Evolutionary conservation across 2,329 filamentous ascomycete genomes (phyloP), one percentile per base, ranked within the genome.

Genomic region (Colletotrichum paranaense): DNA sequence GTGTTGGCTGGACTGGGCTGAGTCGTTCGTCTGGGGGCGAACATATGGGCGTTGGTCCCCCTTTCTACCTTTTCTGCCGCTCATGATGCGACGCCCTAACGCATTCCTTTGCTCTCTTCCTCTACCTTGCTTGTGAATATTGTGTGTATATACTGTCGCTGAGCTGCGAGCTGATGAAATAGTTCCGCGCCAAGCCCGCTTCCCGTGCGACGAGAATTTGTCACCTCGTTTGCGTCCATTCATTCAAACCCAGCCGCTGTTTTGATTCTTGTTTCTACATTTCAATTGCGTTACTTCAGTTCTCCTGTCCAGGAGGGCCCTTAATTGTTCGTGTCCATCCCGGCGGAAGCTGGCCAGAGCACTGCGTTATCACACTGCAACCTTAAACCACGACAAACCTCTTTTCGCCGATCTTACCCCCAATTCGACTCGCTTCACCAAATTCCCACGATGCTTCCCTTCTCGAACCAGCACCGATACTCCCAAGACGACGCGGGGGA

Each of bases 401-500:
- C 32, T 30, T 19, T 14, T 22, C 30, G 46, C 62, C 49, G 30
- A 26, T 42, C 62, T 28, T 35, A 55, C 35, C 38, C 19, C 22
- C 19, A 46, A 19, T 6, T 42, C 38, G 16, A 42, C 38, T 42
- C 38, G 42, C 46, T n/a, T 24, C 26, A 49, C 6, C 22, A 11
- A 12, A 32, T 8, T 32, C 28, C 22, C 6, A 32, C 16, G 30
- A 70, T 66, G 62, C 52, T 57, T 8, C 30, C 67, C n/a, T 26
- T 74, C 14, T 58, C 62, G 49, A 72, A 46, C 19, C 72, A 67
- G 26, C 30, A 26, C n/a, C 71, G 67, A 26, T 72, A 62, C 24
- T 73, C 75, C 5, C 64, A 46, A 14, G 74, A 74, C 62, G 71
- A 74, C n/a, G 55, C 63, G 38, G 76, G 74, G 16, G 74, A 78